These are phyloP conservation scores for Capsicum pubescens DNA, from an alignment of 257 asterid genomes.

Conservation along the genomic window DNA sequence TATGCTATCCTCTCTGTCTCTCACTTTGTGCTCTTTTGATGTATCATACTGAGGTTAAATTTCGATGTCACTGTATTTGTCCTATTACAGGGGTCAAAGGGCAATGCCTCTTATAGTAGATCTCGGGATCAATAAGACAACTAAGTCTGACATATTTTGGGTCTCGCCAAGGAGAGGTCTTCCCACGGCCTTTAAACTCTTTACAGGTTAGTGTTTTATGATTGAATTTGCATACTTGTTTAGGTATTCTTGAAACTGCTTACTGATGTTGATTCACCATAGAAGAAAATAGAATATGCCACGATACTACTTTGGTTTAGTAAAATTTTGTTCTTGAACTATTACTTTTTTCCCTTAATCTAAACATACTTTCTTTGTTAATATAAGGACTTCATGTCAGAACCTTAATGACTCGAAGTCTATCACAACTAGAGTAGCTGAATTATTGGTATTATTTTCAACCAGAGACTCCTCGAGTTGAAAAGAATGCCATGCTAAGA, in stretches of 20 bases:
- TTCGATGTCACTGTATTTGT: neutral
- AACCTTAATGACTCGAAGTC: neutral
- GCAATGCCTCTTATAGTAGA: slow-evolving; percentile 59
- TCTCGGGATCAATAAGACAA: slow-evolving; percentile 53
- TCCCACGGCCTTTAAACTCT: slow-evolving; percentile 65
- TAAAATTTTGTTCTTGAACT: neutral
- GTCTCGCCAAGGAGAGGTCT: slow-evolving; percentile 47
- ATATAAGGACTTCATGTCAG: neutral
- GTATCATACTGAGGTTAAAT: neutral
- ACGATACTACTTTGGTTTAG: neutral
- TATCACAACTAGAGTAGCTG: neutral
- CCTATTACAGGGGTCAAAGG: slow-evolving; percentile 44
- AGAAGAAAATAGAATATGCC: neutral
- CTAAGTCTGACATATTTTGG: slow-evolving; percentile 51
- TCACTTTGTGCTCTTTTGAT: neutral
- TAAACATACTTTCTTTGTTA: neutral
- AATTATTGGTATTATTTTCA: neutral
- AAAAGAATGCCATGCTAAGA: neutral
- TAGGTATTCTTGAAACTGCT: neutral
- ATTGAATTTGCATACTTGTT: slow-evolving; percentile 6
- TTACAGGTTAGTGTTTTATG: slow-evolving; percentile 68
- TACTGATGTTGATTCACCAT: slow-evolving; percentile 18
- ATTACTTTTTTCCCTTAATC: neutral
- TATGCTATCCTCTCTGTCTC: slow-evolving; percentile 34
- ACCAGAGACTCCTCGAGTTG: neutral